Conservation (phyloP, 768 basidiomycete genomes). For the Tylopilus balloui region DNA sequence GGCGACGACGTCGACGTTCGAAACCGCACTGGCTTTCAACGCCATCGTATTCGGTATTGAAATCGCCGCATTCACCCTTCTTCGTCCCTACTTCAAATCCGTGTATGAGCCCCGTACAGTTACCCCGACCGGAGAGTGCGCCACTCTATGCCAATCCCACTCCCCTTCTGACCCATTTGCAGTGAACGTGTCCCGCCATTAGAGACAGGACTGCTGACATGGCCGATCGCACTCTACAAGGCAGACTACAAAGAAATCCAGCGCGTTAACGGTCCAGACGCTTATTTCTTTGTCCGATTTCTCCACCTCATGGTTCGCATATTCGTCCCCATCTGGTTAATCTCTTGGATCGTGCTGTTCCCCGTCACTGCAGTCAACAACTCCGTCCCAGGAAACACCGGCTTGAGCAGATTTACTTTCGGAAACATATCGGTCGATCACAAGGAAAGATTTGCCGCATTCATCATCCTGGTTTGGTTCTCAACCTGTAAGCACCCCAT, state of each 20-base stretch:
- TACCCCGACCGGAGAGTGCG: slow-evolving; percentile 44
- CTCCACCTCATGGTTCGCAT: slow-evolving; percentile 78
- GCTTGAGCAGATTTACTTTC: slow-evolving; percentile 71
- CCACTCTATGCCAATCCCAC: background rate
- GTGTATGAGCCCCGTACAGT: slow-evolving; percentile 90
- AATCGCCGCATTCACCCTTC: slow-evolving; percentile 71
- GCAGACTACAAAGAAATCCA: slow-evolving; percentile 61
- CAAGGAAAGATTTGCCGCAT: slow-evolving; percentile 66
- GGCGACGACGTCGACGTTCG: slow-evolving; percentile 74
- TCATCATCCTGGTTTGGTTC: slow-evolving; percentile 69
- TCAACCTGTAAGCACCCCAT: slow-evolving; percentile 61
- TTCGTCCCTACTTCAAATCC: slow-evolving; percentile 79
- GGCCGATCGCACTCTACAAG: slow-evolving; percentile 62
- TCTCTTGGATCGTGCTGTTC: slow-evolving; percentile 83
- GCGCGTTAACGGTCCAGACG: slow-evolving; percentile 76
- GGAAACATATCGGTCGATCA: slow-evolving; percentile 63
- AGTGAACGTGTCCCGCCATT: slow-evolving; percentile 61
- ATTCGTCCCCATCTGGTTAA: slow-evolving; percentile 85
- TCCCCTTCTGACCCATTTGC: background rate
- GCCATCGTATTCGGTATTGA: slow-evolving; percentile 65
- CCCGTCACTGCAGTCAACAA: slow-evolving; percentile 66
- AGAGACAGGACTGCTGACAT: slow-evolving; percentile 46
- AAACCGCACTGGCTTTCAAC: slow-evolving; percentile 85
- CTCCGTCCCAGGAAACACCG: slow-evolving; percentile 38
- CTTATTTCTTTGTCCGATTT: slow-evolving; percentile 92